These are phyloP conservation scores for Linnemannia elongata DNA, from an alignment of 192 early-diverging fungal species.

Conservation along the genomic window DNA sequence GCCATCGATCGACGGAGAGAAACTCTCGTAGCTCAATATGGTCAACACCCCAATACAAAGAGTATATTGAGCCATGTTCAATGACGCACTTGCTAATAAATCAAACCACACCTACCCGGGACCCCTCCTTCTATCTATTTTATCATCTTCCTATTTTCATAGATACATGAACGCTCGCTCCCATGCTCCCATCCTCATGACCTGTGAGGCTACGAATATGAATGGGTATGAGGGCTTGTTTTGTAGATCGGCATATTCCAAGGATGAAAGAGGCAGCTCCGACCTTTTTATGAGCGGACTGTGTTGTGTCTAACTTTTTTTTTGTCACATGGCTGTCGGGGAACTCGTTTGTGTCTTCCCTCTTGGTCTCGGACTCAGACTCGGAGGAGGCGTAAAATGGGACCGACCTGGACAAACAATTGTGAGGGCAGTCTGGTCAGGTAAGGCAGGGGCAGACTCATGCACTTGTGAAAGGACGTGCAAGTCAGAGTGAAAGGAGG, in stretches of 20 bases:
- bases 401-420: background rate
- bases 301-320: background rate
- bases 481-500: background rate
- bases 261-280: background rate
- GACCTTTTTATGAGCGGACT: background rate
- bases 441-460: background rate
- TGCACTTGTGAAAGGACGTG: background rate
- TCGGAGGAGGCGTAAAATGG: background rate
- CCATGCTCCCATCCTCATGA: background rate
- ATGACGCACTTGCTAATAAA: background rate
- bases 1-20: background rate
- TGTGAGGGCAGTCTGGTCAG: background rate
- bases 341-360: background rate
- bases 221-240: background rate
- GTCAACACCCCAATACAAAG: background rate
- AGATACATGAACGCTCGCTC: background rate
- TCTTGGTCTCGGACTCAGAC: background rate
- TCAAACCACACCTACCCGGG: background rate
- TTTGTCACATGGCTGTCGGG: constrained; percentile 2
- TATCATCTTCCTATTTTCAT: background rate
- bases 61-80: background rate
- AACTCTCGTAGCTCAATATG: no score
- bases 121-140: background rate
- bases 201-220: background rate
- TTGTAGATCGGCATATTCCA: background rate